These are phyloP conservation scores for Solanum dulcamara DNA, from an alignment of 257 asterid genomes.

Conservation along the genomic window DNA sequence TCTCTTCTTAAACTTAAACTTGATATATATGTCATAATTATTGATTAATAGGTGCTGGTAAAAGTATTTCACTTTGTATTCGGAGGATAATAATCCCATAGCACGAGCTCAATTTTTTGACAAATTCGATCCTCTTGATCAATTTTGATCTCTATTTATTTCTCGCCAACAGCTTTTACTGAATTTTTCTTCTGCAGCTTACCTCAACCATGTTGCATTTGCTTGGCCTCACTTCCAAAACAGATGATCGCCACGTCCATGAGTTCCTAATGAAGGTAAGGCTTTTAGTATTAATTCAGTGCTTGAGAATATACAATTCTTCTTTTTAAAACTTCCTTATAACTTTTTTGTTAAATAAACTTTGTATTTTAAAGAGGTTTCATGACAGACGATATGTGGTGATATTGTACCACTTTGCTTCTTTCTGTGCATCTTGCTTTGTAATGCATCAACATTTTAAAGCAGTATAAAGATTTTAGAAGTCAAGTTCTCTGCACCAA, in stretches of 20 bases:
- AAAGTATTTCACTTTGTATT: neutral
- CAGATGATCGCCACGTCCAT: conserved; percentile 34
- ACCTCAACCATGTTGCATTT: conserved; percentile 87
- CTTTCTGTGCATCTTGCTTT: neutral
- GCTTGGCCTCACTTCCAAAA: conserved; percentile 67
- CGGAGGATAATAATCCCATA: neutral
- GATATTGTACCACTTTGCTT: neutral
- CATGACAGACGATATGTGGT: neutral
- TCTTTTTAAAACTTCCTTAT: neutral
- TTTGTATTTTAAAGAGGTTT: neutral
- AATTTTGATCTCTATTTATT: neutral
- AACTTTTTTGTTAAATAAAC: neutral
- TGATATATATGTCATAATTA: neutral
- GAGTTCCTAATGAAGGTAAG: conserved; percentile 76
- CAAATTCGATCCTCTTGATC: neutral
- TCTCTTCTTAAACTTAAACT: neutral
- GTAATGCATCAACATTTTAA: neutral
- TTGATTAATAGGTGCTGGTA: neutral
- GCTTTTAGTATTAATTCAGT: neutral
- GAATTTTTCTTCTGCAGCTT: conserved; percentile 41
- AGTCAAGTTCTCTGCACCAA: neutral
- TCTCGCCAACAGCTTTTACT: neutral
- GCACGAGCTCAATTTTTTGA: neutral
- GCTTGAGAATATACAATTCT: neutral
- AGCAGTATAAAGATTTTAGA: neutral